Evolutionary conservation across 2,329 filamentous ascomycete species (phyloP), one percentile per base, ranked within the genome.

Genomic region (Akanthomyces muscarius): DNA sequence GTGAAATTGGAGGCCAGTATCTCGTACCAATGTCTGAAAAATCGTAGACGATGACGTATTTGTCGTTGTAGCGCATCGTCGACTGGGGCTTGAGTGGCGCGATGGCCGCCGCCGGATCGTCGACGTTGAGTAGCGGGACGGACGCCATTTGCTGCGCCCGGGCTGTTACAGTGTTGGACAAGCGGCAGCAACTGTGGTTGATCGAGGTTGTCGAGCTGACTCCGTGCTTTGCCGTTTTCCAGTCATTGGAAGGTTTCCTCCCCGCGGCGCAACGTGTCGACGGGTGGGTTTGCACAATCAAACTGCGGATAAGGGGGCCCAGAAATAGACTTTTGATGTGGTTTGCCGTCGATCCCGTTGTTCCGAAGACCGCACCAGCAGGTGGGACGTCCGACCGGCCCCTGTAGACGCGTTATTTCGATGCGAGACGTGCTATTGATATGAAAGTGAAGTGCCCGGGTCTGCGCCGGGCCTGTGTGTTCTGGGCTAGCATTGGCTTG

Each of bases 31-130:
- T 65, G 21, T 71, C 68, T 8, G 65, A 67, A 52, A 77, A 78
- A 63, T 78, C 75, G 48, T 76, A 78, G 42, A 71, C 62, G 23
- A 78, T 70, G 65, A 78, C 76, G 68, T 78, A 78, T 64, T 77
- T 77, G 68, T 77, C 75, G 59, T 77, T 74, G 67, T 65, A 69
- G 28, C 63, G 63, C 38, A 64, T 44, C 6, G 36, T 51, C 14
- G 53, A 36, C 45, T 54, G 53, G 4, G 28, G 21, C 42, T 60
- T 60, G 13, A 44, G 42, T 3, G 61, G 53, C 54, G 28, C 7
- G 4, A 33, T 45, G 25, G 38, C 14, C 11, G 23, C 42, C 23
- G 36, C 54, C 28, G 30, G 38, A 33, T 44, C 53, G 36, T 63
- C 61, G 36, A 63, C 38, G n/a, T 21, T 58, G 18, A 63, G 61